Evolutionary conservation across 2,329 filamentous ascomycete genomes (phyloP), one percentile per base, ranked within the genome.

Genomic region (Trichophaea hybrida): DNA sequence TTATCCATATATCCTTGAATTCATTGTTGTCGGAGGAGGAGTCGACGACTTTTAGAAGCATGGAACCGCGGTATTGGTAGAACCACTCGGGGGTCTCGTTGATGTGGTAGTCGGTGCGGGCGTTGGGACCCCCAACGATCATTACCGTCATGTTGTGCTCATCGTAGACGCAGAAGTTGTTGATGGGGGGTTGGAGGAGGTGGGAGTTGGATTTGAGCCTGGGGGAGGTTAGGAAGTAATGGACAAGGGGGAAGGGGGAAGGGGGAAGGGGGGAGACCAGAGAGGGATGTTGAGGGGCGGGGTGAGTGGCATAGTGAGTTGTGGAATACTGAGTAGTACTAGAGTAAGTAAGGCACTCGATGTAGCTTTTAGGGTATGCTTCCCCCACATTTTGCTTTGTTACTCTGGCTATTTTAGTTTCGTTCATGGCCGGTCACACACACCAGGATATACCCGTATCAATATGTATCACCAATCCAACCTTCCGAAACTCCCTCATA

Each of bases 91-190:
- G 83, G 0, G 91, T 97, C 69, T 83, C 77, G 78, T 97, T 97
- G 80, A 97, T 91, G 78, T 97, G 93, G 77, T 96, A 98, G 77
- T 97, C 93, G 59, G 90, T 96, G 65, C 93, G 83, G 62, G 88
- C 88, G 73, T 97, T 97, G 69, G 93, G 93, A 10, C 93, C 93
- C 71, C 93, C 93, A 64, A 98, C 90, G 68, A 95, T 89, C 86
- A 93, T 93, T 70, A 93, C 85, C 46, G 85, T 89, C 61, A 91
- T 80, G 24, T 24, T 24, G 69, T 81, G 80, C 58, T 86, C 80
- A 71, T 94, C 86, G 76, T 95, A 94, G 69, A 97, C 88, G 75
- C 90, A 96, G 77, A 93, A 94, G 76, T 97, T 97, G 76, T 96
- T 96, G 70, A 97, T 84, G 1, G 93, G 93, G 0, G 93, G 93